These are phyloP conservation scores for Alternaria alternata DNA, from an alignment of 2,329 filamentous ascomycete genomes.

Conservation along the genomic window DNA sequence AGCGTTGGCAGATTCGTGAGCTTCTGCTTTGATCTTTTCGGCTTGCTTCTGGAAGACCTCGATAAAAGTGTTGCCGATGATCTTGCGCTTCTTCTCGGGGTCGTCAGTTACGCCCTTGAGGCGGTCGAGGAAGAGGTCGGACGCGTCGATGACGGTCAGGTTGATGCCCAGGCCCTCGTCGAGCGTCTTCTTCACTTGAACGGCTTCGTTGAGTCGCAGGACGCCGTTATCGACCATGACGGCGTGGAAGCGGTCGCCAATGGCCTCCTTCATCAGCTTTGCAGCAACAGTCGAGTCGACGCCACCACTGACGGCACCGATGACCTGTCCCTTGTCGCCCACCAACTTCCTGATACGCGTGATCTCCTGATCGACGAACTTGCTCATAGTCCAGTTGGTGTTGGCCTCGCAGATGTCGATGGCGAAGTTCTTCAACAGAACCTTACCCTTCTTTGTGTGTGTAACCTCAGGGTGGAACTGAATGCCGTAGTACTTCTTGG, in stretches of 20 bases:
- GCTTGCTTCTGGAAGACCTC: constrained; percentile 86
- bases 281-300: constrained; percentile 91
- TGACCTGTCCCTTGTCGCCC: constrained; percentile 81
- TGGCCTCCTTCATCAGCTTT: constrained; percentile 85
- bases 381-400: constrained; percentile 84
- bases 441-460: constrained; percentile 73
- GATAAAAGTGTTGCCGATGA: constrained; percentile 84
- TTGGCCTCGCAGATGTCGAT: constrained; percentile 80
- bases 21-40: constrained; percentile 74
- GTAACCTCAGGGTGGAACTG: constrained; percentile 92
- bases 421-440: constrained; percentile 82
- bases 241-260: constrained; percentile 84
- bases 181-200: constrained; percentile 81
- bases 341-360: constrained; percentile 80
- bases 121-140: constrained; percentile 76
- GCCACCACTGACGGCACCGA: constrained; percentile 81
- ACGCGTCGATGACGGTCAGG: constrained; percentile 83
- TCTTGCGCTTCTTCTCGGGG: constrained; percentile 88
- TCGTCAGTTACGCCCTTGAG: constrained; percentile 76
- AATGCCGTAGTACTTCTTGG: constrained; percentile 77
- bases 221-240: constrained; percentile 86
- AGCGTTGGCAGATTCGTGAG: constrained; percentile 70
- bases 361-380: constrained; percentile 84
- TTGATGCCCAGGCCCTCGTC: constrained; percentile 85
- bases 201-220: constrained; percentile 85